Evolutionary conservation across 140 eudicot genomes (phyloP), one percentile per base, ranked within the genome.

Genomic region (Erigeron philadelphicus): DNA sequence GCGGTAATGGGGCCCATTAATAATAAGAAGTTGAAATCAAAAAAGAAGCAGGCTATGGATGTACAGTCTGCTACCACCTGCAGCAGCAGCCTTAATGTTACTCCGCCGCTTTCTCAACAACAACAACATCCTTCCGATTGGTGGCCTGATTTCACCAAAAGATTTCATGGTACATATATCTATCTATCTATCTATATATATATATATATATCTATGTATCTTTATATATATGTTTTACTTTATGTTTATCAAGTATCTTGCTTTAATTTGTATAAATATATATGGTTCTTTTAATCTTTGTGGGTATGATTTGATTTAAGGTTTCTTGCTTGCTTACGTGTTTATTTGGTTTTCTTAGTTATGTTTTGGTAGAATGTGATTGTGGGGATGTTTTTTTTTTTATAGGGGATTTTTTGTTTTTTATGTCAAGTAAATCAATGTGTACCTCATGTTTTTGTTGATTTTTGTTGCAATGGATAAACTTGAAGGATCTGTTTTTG

Each of bases 111-210:
- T 19, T 19, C 76, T 72, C 82, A 8, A 53, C 16, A 25, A 8
- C 9, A 56, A 6, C 61, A 54, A 31, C 79, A 48, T 18, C 68
- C 78, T 25, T 68, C 73, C 66, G 95, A 88, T 79, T 88, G 95
- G 91, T 88, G 95, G 95, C 75, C 53, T 52, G 74, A 74, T 57
- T 88, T 85, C 79, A 76, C 87, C 74, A 70, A 76, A 76, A 84
- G 88, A 68, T 71, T 85, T 75, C 64, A 73, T 69, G 92, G 90
- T 84, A 85, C 54, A 13, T 46, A 10, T 66, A 35, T 61, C 25
- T 21, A 21, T 21, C 25, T 21, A 31, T 31, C 38, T 31, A 31
- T 31, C 0, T 31, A 31, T 25, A 25, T 25, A 2, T 25, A 25
- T 25, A 3, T 25, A 40, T 38, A 23, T 17, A 23, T 66, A 10